phyloP scores from a whole-genome alignment of 176 grass and related monocot species.

The Musa itinerans region DNA sequence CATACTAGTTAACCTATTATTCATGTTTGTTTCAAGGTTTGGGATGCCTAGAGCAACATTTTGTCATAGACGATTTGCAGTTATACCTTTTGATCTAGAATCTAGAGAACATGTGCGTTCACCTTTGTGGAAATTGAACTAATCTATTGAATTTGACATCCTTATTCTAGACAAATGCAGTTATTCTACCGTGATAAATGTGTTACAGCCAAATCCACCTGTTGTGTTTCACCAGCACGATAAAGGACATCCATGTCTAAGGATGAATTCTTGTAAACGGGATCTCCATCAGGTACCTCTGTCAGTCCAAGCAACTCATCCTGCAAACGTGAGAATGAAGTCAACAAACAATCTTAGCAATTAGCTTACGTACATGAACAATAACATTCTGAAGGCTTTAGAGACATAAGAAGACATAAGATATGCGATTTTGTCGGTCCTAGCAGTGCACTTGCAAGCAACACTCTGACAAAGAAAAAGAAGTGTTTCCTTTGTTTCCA shows the following conservation, averaged over 20 bases:
- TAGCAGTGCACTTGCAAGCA: neutral
- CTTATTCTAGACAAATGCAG: too few species aligned
- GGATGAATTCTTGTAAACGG: constrained; percentile 35
- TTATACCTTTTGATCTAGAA: neutral
- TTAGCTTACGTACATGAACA: neutral
- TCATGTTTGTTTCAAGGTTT: neutral
- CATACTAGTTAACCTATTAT: neutral
- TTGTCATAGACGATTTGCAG: neutral
- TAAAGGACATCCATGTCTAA: constrained; percentile 82
- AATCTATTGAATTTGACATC: neutral
- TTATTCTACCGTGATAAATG: neutral
- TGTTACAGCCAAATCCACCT: constrained; percentile 31
- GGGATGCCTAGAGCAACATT: neutral
- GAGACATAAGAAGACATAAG: neutral
- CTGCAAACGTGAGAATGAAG: constrained; percentile 17
- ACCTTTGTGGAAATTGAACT: neutral
- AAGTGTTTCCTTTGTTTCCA: neutral
- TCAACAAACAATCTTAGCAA: neutral
- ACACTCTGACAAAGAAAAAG: neutral
- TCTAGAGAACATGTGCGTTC: neutral
- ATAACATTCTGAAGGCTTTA: neutral
- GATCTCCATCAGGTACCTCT: constrained; percentile 43
- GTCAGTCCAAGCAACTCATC: constrained; percentile 90
- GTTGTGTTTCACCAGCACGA: constrained; percentile 61
- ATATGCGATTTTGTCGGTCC: neutral